These are phyloP conservation scores for Penicillium italicum DNA, from an alignment of 2,329 filamentous ascomycete genomes.

Conservation along the genomic window DNA sequence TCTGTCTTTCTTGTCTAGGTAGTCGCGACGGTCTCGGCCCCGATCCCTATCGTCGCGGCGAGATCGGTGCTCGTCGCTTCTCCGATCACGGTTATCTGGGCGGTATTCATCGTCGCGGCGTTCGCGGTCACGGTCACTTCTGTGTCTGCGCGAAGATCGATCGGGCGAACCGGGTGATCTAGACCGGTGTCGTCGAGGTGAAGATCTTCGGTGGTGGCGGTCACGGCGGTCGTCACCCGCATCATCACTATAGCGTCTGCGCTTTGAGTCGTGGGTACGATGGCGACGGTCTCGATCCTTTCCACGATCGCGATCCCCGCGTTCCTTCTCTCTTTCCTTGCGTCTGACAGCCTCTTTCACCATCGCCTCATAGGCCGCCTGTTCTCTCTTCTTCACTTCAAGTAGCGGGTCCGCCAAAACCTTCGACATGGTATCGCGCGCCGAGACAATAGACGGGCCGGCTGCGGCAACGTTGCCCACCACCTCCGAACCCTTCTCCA, in stretches of 20 bases:
- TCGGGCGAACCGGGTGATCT: conserved; percentile 24
- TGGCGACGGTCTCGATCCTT: conserved; percentile 21
- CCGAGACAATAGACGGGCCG: conserved; percentile 60
- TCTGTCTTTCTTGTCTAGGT: conserved; percentile 23
- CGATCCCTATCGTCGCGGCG: conserved; percentile 15
- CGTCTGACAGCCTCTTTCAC: conserved; percentile 45
- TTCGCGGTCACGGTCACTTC: conserved; percentile 25
- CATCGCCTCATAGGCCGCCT: conserved; percentile 65
- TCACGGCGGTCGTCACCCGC: conserved; percentile 22
- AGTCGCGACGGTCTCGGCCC: conserved; percentile 12
- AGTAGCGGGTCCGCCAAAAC: conserved; percentile 86
- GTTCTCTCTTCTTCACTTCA: conserved; percentile 89
- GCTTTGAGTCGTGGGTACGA: conserved; percentile 24
- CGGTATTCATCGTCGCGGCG: conserved; percentile 11
- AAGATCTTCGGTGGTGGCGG: conserved; percentile 18
- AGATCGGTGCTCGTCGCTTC: conserved; percentile 11
- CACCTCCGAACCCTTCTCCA: conserved; percentile 64
- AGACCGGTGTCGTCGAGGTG: conserved; percentile 25
- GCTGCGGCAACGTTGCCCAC: conserved; percentile 19
- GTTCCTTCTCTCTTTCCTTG: conserved; percentile 25
- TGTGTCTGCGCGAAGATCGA: conserved; percentile 23
- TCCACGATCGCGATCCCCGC: conserved; percentile 17
- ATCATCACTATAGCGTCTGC: conserved; percentile 25
- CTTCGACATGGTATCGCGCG: conserved; percentile 78
- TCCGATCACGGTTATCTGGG: conserved; percentile 10